Conservation (phyloP, 2,329 filamentous ascomycete species). For the Pseudopyrenochaeta lycopersici region DNA sequence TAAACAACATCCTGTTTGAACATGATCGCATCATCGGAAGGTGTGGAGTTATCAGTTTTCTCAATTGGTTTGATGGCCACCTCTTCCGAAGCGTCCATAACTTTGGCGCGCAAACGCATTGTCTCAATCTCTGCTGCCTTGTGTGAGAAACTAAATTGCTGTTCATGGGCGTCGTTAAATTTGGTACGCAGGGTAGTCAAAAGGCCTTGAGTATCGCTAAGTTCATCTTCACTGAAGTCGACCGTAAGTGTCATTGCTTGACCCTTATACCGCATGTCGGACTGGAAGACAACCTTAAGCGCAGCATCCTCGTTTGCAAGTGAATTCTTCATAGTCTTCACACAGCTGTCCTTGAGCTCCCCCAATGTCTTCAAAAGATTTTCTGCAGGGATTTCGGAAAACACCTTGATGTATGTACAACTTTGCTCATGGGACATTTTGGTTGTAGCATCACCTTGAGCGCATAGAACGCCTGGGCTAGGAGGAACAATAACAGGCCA, state of each 20-base stretch:
- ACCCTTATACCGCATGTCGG: constrained; percentile 60
- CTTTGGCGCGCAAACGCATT: constrained; percentile 58
- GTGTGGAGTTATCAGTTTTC: constrained; percentile 30
- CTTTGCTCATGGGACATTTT: constrained; percentile 60
- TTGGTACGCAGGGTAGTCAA: constrained; percentile 46
- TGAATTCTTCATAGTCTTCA: constrained; percentile 51
- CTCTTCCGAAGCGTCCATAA: constrained; percentile 54
- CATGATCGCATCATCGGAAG: constrained; percentile 50
- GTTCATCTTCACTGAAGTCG: constrained; percentile 47
- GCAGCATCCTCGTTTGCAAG: constrained; percentile 41
- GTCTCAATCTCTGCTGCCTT: constrained; percentile 57
- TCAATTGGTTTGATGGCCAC: constrained; percentile 50
- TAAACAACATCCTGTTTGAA: constrained; percentile 52
- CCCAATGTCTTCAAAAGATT: constrained; percentile 48
- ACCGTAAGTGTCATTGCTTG: constrained; percentile 51
- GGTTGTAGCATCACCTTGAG: constrained; percentile 60
- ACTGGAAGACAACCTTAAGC: constrained; percentile 51
- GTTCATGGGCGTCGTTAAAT: constrained; percentile 55
- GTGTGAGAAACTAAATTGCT: constrained; percentile 58
- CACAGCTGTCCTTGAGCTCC: constrained; percentile 49
- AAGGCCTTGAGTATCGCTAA: constrained; percentile 42
- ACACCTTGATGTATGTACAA: constrained; percentile 55
- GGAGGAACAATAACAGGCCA: constrained; percentile 64
- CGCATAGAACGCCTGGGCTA: constrained; percentile 60
- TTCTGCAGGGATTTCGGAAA: constrained; percentile 46